phyloP scores from a whole-genome alignment of 371 early-diverging fungal species.

The Rhizomucor pusillus region DNA sequence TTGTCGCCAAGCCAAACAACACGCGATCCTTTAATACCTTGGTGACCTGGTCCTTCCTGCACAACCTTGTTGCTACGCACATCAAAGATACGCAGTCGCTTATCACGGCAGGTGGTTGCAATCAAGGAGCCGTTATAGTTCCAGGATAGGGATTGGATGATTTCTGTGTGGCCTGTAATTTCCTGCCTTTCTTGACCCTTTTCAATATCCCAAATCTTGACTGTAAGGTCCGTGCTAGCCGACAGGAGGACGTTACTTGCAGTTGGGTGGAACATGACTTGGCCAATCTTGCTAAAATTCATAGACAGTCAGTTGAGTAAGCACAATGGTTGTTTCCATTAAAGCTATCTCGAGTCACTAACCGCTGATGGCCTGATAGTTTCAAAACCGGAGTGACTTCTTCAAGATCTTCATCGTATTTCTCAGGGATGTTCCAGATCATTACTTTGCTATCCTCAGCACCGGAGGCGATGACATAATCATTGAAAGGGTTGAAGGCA shows the following conservation, averaged over 20 bases:
- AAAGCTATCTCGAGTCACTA: slow-evolving; percentile 11
- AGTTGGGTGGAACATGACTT: slow-evolving; percentile 94
- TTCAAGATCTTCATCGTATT: slow-evolving; percentile 62
- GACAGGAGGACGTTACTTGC: slow-evolving; percentile 93
- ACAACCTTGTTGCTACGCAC: slow-evolving; percentile 84
- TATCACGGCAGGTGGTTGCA: slow-evolving; percentile 95
- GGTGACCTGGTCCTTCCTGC: slow-evolving; percentile 81
- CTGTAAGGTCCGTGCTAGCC: slow-evolving; percentile 88
- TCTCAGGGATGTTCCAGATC: slow-evolving; percentile 93
- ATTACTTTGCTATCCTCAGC: slow-evolving; percentile 95
- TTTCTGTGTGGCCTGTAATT: slow-evolving; percentile 89
- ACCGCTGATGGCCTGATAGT: slow-evolving; percentile 65
- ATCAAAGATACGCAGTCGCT: slow-evolving; percentile 92
- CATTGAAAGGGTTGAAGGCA: slow-evolving; percentile 97
- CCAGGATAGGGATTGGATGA: slow-evolving; percentile 90
- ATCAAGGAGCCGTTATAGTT: slow-evolving; percentile 85
- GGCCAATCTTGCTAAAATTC: slow-evolving; percentile 82
- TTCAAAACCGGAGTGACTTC: slow-evolving; percentile 63
- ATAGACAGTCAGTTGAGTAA: neutral
- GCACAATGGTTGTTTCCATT: neutral
- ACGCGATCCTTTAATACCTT: slow-evolving; percentile 95
- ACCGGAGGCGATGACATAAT: slow-evolving; percentile 85
- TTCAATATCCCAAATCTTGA: slow-evolving; percentile 97
- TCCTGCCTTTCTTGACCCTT: slow-evolving; percentile 84
- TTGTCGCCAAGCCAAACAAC: slow-evolving; percentile 88